A percentile compares a stretch with the other conserved stretches of the same genome.
Evolutionary conservation across 2,329 filamentous ascomycete species (phyloP).

Genomic region (Monosporascus sp.): DNA sequence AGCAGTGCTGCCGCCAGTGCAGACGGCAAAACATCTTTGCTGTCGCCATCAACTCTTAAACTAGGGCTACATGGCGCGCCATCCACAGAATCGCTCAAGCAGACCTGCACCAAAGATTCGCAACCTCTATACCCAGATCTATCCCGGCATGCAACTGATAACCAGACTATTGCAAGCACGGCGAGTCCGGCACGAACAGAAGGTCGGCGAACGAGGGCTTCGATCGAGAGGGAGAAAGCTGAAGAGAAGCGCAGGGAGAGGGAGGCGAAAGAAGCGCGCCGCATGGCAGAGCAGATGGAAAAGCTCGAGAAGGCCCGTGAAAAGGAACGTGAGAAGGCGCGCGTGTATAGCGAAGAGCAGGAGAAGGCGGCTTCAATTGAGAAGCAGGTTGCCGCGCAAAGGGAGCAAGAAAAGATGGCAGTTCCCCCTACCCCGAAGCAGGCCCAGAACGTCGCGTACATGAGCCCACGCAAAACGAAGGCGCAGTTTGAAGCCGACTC

Average conservation of each 20-base stretch:
- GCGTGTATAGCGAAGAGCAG: constrained; percentile 52
- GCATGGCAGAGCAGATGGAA: constrained; percentile 53
- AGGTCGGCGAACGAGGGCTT: constrained; percentile 50
- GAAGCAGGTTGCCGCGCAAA: constrained; percentile 47
- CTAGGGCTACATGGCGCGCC: constrained; percentile 38
- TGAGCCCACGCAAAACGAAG: constrained; percentile 48
- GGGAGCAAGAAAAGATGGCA: constrained; percentile 42
- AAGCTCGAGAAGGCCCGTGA: constrained; percentile 64
- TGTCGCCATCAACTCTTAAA: constrained; percentile 48
- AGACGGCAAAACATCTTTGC: constrained; percentile 53
- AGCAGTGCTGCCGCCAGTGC: constrained; percentile 64
- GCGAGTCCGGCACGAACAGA: constrained; percentile 40
- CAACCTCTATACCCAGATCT: constrained; percentile 43
- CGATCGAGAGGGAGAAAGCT: constrained; percentile 52
- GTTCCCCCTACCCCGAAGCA: constrained; percentile 32
- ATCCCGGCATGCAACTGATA: constrained; percentile 31
- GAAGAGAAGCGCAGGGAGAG: constrained; percentile 61
- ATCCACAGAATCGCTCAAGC: constrained; percentile 45
- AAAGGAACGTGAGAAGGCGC: constrained; percentile 65
- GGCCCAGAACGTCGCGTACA: constrained; percentile 39
- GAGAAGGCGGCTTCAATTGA: constrained; percentile 50
- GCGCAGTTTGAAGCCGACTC: constrained; percentile 22
- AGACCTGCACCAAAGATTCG: constrained; percentile 21
- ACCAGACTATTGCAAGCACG: constrained; percentile 24
- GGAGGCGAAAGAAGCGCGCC: constrained; percentile 56